phyloP scores from a whole-genome alignment of 768 basidiomycete species.

The Rhodosporidiobolus sp. region DNA sequence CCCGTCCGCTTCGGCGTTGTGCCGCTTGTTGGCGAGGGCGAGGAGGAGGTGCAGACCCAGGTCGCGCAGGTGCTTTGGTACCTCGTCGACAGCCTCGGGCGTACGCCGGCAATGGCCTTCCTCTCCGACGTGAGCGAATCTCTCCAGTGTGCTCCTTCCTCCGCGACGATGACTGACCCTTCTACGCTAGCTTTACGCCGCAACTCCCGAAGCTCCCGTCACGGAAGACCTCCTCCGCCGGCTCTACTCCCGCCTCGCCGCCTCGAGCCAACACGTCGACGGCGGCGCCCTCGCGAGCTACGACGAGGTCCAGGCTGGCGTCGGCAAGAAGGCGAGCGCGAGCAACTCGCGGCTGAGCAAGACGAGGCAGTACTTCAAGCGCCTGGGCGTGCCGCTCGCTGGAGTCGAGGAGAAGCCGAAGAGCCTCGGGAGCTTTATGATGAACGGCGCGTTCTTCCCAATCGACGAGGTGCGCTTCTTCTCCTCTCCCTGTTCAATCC shows the following conservation, averaged over 20 bases:
- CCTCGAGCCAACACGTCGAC: not conserved
- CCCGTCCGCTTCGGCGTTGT: conserved; percentile 85
- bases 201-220: not conserved
- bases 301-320: conserved; percentile 3
- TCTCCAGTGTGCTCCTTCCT: not conserved
- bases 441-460: conserved; percentile 79
- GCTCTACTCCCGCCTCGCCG: conserved; percentile 7
- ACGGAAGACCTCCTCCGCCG: conserved; percentile 13
- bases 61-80: conserved; percentile 74
- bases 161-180: too few relatives aligned
- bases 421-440: conserved; percentile 66
- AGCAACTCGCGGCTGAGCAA: not conserved
- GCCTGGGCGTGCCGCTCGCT: conserved; percentile 58
- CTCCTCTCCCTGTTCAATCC: not conserved
- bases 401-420: conserved; percentile 6
- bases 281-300: conserved; percentile 13
- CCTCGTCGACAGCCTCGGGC: conserved; percentile 62
- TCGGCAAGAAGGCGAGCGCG: not conserved
- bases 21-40: conserved; percentile 61
- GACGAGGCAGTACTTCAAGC: conserved; percentile 57
- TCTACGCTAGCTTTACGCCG: conserved; percentile 5
- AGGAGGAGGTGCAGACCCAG: conserved; percentile 55
- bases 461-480: conserved; percentile 61
- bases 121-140: conserved; percentile 56
- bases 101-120: conserved; percentile 63